Conservation (phyloP, 2,329 filamentous ascomycete genomes). For the Ophiostoma ips region DNA sequence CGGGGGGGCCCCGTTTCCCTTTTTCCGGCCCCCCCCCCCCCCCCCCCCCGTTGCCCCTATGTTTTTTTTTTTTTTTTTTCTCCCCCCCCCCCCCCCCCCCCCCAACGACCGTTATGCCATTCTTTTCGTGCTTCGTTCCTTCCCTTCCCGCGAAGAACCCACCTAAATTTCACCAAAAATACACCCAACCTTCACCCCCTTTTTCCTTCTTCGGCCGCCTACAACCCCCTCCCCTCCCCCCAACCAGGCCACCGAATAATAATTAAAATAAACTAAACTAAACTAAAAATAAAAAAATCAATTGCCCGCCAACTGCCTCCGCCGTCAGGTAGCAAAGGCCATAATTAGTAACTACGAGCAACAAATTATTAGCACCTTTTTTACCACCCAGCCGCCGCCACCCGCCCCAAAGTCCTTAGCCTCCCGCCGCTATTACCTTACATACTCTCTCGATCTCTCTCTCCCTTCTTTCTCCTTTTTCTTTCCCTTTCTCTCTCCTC, state of each 20-base stretch:
- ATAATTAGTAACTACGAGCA: no score
- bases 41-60: no score
- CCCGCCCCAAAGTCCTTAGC: not conserved
- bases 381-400: not conserved
- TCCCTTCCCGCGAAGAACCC: not conserved
- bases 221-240: not conserved
- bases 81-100: no score
- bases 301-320: slow-evolving; percentile 1
- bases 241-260: not conserved
- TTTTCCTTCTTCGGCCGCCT: not conserved
- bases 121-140: not conserved
- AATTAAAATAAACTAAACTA: no score
- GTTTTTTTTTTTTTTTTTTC: no score
- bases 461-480: slow-evolving; percentile 4
- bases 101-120: slow-evolving; percentile 1
- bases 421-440: not conserved
- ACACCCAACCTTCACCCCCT: not conserved
- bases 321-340: slow-evolving; percentile 4
- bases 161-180: not conserved
- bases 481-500: slow-evolving; percentile 3
- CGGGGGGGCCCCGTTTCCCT: no score
- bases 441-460: slow-evolving; percentile 2
- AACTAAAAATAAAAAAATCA: no score
- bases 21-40: no score
- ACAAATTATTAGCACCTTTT: slow-evolving; percentile 5